Evolutionary conservation across 192 early-diverging fungal genomes (phyloP).

Genomic region (Radiomyces spectabilis): DNA sequence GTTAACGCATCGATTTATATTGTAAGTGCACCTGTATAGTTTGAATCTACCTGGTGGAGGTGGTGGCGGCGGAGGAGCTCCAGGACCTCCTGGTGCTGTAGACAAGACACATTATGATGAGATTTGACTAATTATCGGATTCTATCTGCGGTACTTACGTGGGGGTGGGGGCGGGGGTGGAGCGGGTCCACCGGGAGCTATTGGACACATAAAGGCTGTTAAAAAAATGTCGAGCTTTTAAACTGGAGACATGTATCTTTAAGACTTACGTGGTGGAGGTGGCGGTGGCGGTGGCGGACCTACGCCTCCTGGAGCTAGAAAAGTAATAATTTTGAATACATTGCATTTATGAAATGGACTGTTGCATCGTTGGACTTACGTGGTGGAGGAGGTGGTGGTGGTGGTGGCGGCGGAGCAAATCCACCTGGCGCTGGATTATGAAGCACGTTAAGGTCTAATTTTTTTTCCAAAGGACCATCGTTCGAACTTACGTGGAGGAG

Average conservation of each 20-base stretch:
- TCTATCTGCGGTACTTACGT: too few species aligned
- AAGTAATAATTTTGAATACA: neutral
- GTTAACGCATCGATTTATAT: neutral
- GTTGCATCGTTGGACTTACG: neutral
- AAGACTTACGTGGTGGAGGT: constrained; percentile 2
- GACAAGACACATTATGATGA: too few species aligned
- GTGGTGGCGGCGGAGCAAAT: constrained; percentile 8
- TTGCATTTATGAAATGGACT: neutral
- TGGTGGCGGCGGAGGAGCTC: constrained; percentile 25
- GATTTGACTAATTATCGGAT: too few species aligned
- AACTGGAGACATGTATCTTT: too few species aligned
- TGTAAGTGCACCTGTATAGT: neutral
- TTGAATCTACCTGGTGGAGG: constrained; percentile 8
- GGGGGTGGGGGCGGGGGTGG: constrained; percentile 33
- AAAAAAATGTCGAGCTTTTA: too few species aligned
- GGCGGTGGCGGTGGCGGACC: constrained; percentile 21
- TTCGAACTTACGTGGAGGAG: constrained; percentile 26
- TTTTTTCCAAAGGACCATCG: neutral
- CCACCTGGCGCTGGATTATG: neutral
- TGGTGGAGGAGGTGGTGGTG: constrained; percentile 32
- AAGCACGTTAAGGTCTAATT: neutral
- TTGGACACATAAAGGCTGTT: neutral
- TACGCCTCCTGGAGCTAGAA: neutral
- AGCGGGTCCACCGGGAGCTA: constrained; percentile 10
- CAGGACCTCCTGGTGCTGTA: constrained; percentile 9